Percentiles rank a stretch among this genome's conserved stretches.
These are phyloP conservation scores for Diutina neorugosa DNA, from an alignment of 1,139 yeast genomes.

Conservation along the genomic window DNA sequence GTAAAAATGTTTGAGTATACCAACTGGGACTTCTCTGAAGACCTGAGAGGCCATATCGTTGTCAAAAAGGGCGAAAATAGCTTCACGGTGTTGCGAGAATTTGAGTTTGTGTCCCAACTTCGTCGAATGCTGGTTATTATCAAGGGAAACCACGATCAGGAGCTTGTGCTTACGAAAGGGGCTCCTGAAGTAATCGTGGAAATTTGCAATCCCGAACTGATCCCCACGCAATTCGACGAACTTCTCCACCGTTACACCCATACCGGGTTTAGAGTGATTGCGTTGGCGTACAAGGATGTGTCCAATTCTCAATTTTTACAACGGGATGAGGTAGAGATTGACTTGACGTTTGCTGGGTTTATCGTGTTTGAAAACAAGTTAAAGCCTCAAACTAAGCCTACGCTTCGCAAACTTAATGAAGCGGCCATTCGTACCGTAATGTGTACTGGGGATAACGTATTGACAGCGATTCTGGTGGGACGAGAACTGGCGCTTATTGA, in stretches of 20 bases:
- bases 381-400: slow-evolving; percentile 53
- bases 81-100: slow-evolving; percentile 28
- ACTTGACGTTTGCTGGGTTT: slow-evolving; percentile 70
- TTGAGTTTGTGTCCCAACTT: slow-evolving; percentile 73
- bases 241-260: slow-evolving; percentile 77
- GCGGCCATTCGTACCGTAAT: slow-evolving; percentile 78
- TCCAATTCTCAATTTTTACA: slow-evolving; percentile 4
- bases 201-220: slow-evolving; percentile 55
- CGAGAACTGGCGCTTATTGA: slow-evolving; percentile 64
- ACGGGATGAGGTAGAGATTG: slow-evolving; percentile 57
- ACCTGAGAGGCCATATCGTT: slow-evolving; percentile 35
- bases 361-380: slow-evolving; percentile 86
- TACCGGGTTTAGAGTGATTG: slow-evolving; percentile 88
- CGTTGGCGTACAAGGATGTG: slow-evolving; percentile 63
- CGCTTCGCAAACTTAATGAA: slow-evolving; percentile 42
- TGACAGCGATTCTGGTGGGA: slow-evolving; percentile 91
- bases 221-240: slow-evolving; percentile 69
- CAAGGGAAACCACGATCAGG: slow-evolving; percentile 14
- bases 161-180: slow-evolving; percentile 68
- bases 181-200: slow-evolving; percentile 94
- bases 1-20: slow-evolving; percentile 87
- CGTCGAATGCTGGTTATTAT: slow-evolving; percentile 87
- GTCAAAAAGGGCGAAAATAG: slow-evolving; percentile 8
- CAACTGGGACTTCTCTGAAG: slow-evolving; percentile 63
- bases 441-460: slow-evolving; percentile 96